A percentile compares a stretch with the other conserved stretches of the same genome.
These are phyloP conservation scores for Arctium lappa DNA, from an alignment of 129 eudicot genomes.

Conservation along the genomic window DNA sequence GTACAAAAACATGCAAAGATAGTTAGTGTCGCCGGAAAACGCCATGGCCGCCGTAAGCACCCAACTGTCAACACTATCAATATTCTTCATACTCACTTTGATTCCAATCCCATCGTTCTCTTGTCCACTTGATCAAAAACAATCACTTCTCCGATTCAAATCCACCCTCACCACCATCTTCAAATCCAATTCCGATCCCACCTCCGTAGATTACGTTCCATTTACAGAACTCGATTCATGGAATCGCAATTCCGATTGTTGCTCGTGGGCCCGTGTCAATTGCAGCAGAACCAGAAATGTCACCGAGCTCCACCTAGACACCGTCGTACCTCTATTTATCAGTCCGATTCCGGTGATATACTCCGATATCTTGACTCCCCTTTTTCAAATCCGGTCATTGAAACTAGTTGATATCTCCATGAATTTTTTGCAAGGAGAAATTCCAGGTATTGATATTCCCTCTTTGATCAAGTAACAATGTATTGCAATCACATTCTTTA, in stretches of 20 bases:
- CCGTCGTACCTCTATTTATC: conserved; percentile 16
- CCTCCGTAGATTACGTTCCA: conserved; percentile 28
- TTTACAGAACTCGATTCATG: conserved; percentile 34
- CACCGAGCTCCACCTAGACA: conserved; percentile 31
- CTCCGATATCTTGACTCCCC: conserved; percentile 31
- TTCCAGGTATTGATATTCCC: background rate
- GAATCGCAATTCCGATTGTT: conserved; percentile 44
- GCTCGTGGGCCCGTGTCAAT: conserved; percentile 46
- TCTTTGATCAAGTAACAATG: no score
- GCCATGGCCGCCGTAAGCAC: conserved; percentile 2
- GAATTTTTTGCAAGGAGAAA: conserved; percentile 35
- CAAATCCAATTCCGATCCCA: conserved; percentile 40
- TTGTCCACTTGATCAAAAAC: conserved; percentile 29
- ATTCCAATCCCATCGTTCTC: conserved; percentile 21
- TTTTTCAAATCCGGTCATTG: conserved; percentile 34
- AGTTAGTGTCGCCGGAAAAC: background rate
- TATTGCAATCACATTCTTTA: no score
- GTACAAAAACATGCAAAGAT: background rate
- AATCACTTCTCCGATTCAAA: conserved; percentile 30
- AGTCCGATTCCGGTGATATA: background rate
- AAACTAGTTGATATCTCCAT: conserved; percentile 41
- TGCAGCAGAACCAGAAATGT: conserved; percentile 22
- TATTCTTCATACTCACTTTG: conserved; percentile 25
- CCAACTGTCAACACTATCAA: conserved; percentile 3
- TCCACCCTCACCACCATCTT: conserved; percentile 30